phyloP scores from a whole-genome alignment of 1,284 basidiomycete genomes.

The Lignosus rhinocerotis region DNA sequence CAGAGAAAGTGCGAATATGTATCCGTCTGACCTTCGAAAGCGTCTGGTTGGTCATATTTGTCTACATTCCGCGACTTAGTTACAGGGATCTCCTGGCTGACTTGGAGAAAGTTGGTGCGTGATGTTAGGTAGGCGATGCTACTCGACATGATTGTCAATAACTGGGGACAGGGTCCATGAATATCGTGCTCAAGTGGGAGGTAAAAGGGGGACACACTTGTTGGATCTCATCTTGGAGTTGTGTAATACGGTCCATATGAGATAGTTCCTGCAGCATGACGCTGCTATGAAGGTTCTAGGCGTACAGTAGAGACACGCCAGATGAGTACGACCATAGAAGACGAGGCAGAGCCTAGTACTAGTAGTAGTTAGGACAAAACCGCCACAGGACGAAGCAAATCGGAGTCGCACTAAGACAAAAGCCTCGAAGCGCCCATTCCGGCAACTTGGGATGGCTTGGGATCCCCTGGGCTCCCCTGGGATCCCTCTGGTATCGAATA shows the following conservation, averaged over 20 bases:
- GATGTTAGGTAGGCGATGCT: conserved; percentile 75
- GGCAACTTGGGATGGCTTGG: no score
- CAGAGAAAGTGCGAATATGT: not conserved
- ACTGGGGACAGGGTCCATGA: conserved; percentile 39
- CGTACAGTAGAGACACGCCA: conserved; percentile 2
- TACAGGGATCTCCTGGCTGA: conserved; percentile 70
- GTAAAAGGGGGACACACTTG: conserved; percentile 46
- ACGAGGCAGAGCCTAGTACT: not conserved
- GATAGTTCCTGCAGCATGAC: conserved; percentile 86
- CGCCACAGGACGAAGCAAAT: no score
- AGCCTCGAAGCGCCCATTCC: conserved; percentile 4
- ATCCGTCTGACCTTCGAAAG: conserved; percentile 56
- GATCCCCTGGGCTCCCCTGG: no score
- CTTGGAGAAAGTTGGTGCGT: conserved; percentile 70
- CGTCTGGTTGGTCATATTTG: conserved; percentile 68
- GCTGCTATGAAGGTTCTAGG: conserved; percentile 35
- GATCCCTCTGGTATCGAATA: not conserved
- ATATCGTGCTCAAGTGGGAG: not conserved
- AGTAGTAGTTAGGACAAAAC: not conserved
- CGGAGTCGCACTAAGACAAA: not conserved
- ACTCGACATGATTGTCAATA: conserved; percentile 81
- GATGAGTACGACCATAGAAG: conserved; percentile 14
- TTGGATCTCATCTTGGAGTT: conserved; percentile 86
- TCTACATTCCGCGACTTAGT: conserved; percentile 72
- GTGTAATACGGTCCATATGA: conserved; percentile 87